Evolutionary conservation across 2,329 filamentous ascomycete species (phyloP).

Genomic region (Colletotrichum sp.): DNA sequence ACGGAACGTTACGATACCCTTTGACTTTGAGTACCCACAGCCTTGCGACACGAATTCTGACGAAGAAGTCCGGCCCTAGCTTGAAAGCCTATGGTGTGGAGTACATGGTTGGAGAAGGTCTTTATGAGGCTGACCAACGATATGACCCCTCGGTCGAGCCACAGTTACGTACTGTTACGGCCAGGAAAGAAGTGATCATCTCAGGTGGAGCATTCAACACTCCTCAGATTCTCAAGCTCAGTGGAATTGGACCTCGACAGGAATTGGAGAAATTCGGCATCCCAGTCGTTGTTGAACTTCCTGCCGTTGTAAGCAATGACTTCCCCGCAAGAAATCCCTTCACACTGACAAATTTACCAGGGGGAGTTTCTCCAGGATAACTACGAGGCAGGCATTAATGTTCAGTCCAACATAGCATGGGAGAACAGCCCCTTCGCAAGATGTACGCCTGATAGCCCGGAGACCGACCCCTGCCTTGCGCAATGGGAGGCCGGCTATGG

Average conservation of each 20-base stretch:
- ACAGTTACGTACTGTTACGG: slow-evolving; percentile 24
- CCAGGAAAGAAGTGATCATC: slow-evolving; percentile 52
- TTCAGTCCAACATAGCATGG: background rate
- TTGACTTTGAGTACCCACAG: slow-evolving; percentile 42
- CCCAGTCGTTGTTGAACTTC: slow-evolving; percentile 54
- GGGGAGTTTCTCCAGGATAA: slow-evolving; percentile 28
- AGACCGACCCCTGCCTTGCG: background rate
- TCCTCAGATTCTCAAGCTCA: slow-evolving; percentile 58
- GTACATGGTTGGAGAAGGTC: slow-evolving; percentile 47
- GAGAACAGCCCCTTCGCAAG: background rate
- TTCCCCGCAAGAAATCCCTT: background rate
- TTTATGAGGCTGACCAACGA: slow-evolving; percentile 50
- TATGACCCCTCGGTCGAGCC: slow-evolving; percentile 14
- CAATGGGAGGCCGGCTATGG: background rate
- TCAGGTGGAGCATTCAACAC: slow-evolving; percentile 58
- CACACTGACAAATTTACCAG: background rate
- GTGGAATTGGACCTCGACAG: slow-evolving; percentile 47
- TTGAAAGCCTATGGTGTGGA: slow-evolving; percentile 41
- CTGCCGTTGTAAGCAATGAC: slow-evolving; percentile 50
- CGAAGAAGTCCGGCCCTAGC: slow-evolving; percentile 28
- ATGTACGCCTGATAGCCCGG: background rate
- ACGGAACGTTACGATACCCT: slow-evolving; percentile 30
- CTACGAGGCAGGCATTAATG: slow-evolving; percentile 42
- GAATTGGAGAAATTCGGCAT: slow-evolving; percentile 43
- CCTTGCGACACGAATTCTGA: slow-evolving; percentile 37